Evolutionary conservation across 257 asterid genomes (phyloP).

Genomic region (Voacanga thouarsii): DNA sequence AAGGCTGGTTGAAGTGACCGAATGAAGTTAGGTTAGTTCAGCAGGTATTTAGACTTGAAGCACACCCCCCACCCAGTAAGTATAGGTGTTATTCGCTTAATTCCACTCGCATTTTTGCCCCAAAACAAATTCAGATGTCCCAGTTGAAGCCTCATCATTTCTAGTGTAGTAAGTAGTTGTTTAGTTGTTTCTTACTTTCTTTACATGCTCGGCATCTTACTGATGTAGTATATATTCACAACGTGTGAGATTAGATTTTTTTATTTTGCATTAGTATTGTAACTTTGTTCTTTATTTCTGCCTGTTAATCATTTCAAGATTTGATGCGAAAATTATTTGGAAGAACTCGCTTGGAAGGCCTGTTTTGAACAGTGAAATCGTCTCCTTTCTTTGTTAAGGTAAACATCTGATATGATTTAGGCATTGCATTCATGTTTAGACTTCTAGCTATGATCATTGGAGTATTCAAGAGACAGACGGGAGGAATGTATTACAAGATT

Average conservation of each 20-base stretch:
- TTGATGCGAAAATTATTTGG: not conserved
- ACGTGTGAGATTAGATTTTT: not conserved
- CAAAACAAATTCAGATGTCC: not conserved
- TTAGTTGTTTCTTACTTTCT: not conserved
- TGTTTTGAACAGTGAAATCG: too few species aligned
- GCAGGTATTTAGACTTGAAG: conserved; percentile 6
- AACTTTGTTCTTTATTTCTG: not conserved
- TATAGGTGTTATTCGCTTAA: not conserved
- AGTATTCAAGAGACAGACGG: not conserved
- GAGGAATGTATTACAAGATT: too few species aligned
- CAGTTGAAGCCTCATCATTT: not conserved
- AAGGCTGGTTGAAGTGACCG: conserved; percentile 67
- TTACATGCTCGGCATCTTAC: not conserved
- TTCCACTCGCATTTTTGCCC: not conserved
- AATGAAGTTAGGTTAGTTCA: conserved; percentile 46
- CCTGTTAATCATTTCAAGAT: not conserved
- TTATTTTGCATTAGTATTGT: not conserved
- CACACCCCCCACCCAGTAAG: not conserved
- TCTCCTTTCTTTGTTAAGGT: too few species aligned
- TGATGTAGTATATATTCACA: not conserved
- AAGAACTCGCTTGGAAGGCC: not conserved
- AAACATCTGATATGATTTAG: too few species aligned
- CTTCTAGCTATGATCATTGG: too few species aligned
- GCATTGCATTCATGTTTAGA: too few species aligned
- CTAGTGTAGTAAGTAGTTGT: not conserved